Evolutionary conservation across 2,329 filamentous ascomycete species (phyloP), one percentile per base, ranked within the genome.

Genomic region (Penicillium nordicum): DNA sequence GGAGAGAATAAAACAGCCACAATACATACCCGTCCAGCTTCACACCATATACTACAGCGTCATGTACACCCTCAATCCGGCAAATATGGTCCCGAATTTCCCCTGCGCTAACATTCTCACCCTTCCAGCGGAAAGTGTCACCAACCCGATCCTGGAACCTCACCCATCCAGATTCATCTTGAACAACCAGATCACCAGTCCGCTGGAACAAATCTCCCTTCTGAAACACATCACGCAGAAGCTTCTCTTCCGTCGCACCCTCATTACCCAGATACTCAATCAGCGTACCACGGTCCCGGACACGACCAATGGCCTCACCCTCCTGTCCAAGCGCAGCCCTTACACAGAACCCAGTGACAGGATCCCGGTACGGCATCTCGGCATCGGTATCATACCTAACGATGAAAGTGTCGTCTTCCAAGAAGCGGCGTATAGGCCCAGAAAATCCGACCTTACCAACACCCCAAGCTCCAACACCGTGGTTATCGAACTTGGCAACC

Each of bases 171-270:
- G 69, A 67, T 1, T 60, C 46, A 43, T 79, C 76, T 36, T 71
- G 72, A 5, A 78, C 64, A 10, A 79, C 61, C n/a, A 79, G 53
- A 63, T 80, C 78, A 4, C 78, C 78, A 47, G 74, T 78, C 32
- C 75, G 72, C 55, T 79, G 76, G 57, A 74, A 80, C 16, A 75
- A 21, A 60, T 80, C 78, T 0, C 78, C 78, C 50, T 79, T 79
- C 53, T 68, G 56, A 55, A 80, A 79, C 0, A 79, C 78, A 57
- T 79, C 70, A 8, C 65, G 63, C 2, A 79, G 60, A 9, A 80
- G 63, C 55, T 79, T 79, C 55, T 75, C 69, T 55, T 79, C 74
- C 0, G 77, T 80, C 3, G 77, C 77, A 2, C 67, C 63, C 11
- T 69, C 59, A 56, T 79, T 77, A 41, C 69, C 65, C 37, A 78